Percentiles rank a stretch among this genome's conserved stretches.
phyloP scores from a whole-genome alignment of 1,139 yeast species.

The Kodamaea alishanica region DNA sequence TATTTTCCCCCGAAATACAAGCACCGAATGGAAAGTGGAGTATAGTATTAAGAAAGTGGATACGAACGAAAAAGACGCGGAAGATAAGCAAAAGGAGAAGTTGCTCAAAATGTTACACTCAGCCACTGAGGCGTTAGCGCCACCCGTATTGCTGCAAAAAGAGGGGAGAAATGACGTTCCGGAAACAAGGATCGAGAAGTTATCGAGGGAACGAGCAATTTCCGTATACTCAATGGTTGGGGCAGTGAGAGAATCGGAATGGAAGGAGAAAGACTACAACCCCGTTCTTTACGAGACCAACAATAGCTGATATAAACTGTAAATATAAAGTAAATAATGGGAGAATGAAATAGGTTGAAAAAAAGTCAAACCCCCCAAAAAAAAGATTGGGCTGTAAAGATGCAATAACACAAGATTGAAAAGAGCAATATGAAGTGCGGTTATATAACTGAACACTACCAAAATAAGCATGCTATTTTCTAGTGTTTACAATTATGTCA shows the following conservation, averaged over 20 bases:
- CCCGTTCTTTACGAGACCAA: slow-evolving; percentile 20
- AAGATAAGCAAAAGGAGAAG: slow-evolving; percentile 3
- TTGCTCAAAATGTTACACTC: slow-evolving; percentile 11
- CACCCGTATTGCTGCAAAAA: not conserved
- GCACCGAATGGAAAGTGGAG: slow-evolving; percentile 13
- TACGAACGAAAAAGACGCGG: not conserved
- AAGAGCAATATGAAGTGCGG: too few relatives aligned
- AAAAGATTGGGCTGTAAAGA: too few relatives aligned
- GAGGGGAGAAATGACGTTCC: not conserved
- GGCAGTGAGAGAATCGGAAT: slow-evolving; percentile 22
- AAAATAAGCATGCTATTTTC: too few relatives aligned
- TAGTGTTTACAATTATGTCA: too few relatives aligned
- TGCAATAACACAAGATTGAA: too few relatives aligned
- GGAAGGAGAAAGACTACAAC: slow-evolving; percentile 23
- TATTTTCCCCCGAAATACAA: slow-evolving; percentile 11
- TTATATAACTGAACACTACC: too few relatives aligned
- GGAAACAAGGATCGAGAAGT: not conserved
- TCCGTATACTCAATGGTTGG: slow-evolving; percentile 29
- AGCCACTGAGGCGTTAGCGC: slow-evolving; percentile 10
- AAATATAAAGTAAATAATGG: too few relatives aligned
- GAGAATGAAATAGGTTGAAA: too few relatives aligned
- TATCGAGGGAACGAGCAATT: slow-evolving; percentile 16
- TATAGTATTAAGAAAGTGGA: slow-evolving; percentile 11
- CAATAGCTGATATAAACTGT: too few relatives aligned
- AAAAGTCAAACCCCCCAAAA: too few relatives aligned